Evolutionary conservation across 805 yeast species (phyloP).

Genomic region (Hyphopichia homilentoma): DNA sequence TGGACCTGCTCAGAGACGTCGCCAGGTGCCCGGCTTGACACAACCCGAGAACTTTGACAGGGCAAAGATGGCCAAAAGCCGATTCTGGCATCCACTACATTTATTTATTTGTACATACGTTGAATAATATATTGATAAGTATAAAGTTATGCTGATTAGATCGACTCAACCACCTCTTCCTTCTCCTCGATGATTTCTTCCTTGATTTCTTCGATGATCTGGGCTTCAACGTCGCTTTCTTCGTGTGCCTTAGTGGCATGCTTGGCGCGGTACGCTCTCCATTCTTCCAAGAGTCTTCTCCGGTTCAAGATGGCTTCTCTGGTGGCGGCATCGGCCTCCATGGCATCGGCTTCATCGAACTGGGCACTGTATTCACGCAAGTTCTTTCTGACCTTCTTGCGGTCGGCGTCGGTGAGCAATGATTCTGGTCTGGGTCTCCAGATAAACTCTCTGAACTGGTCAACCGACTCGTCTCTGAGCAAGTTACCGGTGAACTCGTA

Average conservation of each 20-base stretch:
- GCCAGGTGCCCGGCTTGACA: too few species aligned
- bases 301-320: constrained; percentile 85
- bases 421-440: constrained; percentile 98
- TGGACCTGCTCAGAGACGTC: too few species aligned
- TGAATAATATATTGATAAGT: background rate
- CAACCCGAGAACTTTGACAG: too few species aligned
- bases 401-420: constrained; percentile 68
- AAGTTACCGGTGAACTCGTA: constrained; percentile 79
- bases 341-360: constrained; percentile 91
- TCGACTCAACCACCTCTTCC: constrained; percentile 62
- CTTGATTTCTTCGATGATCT: constrained; percentile 66
- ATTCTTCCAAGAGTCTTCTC: constrained; percentile 75
- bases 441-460: constrained; percentile 79
- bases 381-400: constrained; percentile 87
- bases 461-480: constrained; percentile 71
- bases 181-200: constrained; percentile 71
- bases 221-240: constrained; percentile 46
- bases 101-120: too few species aligned
- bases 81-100: too few species aligned
- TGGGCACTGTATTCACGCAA: constrained; percentile 85
- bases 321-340: constrained; percentile 91
- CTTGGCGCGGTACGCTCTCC: constrained; percentile 74
- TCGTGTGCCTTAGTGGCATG: constrained; percentile 32
- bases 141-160: background rate
- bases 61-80: too few species aligned